Conservation (phyloP, 139 green algal genomes). For the Desmodesmus armatus region DNA sequence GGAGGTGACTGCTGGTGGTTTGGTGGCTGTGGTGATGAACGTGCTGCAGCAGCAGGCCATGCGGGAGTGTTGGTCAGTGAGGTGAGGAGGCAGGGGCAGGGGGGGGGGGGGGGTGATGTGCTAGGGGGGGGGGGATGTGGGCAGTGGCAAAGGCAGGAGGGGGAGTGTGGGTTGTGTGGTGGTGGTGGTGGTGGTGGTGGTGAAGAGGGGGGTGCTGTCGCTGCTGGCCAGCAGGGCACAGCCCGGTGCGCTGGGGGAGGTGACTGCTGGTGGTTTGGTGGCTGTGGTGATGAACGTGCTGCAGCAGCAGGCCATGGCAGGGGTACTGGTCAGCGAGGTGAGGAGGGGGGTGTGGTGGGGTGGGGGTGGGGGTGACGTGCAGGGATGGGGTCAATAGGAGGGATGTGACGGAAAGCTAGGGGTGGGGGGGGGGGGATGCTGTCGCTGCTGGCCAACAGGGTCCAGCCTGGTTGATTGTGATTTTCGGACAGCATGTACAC, state of each 20-base stretch:
- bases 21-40: slow-evolving; percentile 41
- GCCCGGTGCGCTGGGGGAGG: slow-evolving; percentile 39
- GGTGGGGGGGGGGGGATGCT: no score
- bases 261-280: slow-evolving; percentile 24
- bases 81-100: slow-evolving; percentile 15
- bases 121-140: not conserved
- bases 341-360: not conserved
- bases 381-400: no score
- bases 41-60: slow-evolving; percentile 53
- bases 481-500: slow-evolving; percentile 43
- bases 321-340: slow-evolving; percentile 60
- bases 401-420: no score
- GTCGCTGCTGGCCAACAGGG: slow-evolving; percentile 21
- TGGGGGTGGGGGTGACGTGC: no score
- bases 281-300: slow-evolving; percentile 42
- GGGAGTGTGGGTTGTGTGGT: not conserved
- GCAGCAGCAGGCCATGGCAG: slow-evolving; percentile 55
- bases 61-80: slow-evolving; percentile 59
- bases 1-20: slow-evolving; percentile 17
- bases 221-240: slow-evolving; percentile 29
- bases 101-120: not conserved
- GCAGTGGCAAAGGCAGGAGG: not conserved
- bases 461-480: slow-evolving; percentile 45
- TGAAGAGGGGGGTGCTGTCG: not conserved
- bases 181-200: slow-evolving; percentile 6